Percentiles rank a stretch among this genome's conserved stretches.
phyloP scores from a whole-genome alignment of 2,329 filamentous ascomycete genomes.

The Pleochaeta shiraiana region DNA sequence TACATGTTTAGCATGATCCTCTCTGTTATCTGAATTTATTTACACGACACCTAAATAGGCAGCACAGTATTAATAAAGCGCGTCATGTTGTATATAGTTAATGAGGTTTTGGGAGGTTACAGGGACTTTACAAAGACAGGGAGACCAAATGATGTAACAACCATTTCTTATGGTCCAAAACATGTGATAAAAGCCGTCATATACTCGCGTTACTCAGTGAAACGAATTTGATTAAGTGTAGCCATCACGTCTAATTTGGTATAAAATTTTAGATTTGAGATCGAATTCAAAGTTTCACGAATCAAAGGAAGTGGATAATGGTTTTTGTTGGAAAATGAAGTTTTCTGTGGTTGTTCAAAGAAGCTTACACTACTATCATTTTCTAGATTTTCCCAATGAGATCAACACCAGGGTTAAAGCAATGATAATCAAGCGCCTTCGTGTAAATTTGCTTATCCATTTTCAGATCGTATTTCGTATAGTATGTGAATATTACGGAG shows the following conservation, averaged over 20 bases:
- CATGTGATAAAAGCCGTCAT: background rate
- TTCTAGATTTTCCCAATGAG: too few relatives aligned
- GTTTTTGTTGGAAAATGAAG: too few relatives aligned
- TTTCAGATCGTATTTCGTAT: too few relatives aligned
- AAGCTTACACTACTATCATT: too few relatives aligned
- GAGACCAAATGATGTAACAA: background rate
- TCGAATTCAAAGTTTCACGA: background rate
- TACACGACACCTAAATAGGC: slow-evolving; percentile 6
- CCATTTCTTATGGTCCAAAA: background rate
- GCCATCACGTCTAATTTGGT: background rate
- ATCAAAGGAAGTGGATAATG: background rate
- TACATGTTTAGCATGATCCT: slow-evolving; percentile 3
- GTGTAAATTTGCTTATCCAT: too few relatives aligned
- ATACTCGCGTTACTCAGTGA: background rate
- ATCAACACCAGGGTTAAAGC: too few relatives aligned
- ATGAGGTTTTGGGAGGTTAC: background rate
- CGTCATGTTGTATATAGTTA: background rate
- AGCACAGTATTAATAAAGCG: slow-evolving; percentile 2
- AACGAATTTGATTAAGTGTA: background rate
- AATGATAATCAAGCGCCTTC: too few relatives aligned
- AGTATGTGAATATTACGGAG: too few relatives aligned
- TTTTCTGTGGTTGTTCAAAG: too few relatives aligned
- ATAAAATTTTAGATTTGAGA: background rate
- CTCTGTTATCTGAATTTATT: slow-evolving; percentile 4
- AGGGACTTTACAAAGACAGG: background rate